Base-by-base conservation (phyloP, 169 alveolate species). In the Eimeria maxima region DNA sequence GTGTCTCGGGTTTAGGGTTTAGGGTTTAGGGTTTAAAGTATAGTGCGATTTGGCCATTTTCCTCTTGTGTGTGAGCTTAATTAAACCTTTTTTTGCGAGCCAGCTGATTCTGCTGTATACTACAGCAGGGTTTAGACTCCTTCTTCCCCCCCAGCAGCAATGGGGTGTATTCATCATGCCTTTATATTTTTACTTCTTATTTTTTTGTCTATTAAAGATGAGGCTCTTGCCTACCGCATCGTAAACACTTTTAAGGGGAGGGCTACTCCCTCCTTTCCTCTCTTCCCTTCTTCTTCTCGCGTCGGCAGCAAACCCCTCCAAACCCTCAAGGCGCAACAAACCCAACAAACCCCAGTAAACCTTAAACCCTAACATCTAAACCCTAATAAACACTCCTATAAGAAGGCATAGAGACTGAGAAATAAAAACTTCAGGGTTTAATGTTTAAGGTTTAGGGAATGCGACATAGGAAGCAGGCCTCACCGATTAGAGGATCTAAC, bases 1-100 rank as follows among this genome's bases (percentile, higher is more conserved):
- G 67, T 57, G 67, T 57, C 24, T 57, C 67, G 67, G 67, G 67
- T 57, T 57, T 69, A 69, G 80, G 80, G 80, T 69, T 69, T 69
- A 69, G 80, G 80, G 80, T 69, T 69, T 69, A 69, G 80, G 80
- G 80, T 69, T 69, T 69, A 69, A 47, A 47, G 80, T 69, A 27
- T 69, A 57, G 67, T 16, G 67, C 18, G 57, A 11, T 7, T 50
- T 50, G 11, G 11, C 18, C 11, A 11, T 50, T 50, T 50, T 4
- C 7, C 18, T n/a, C 11, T 33, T 11, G 50, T 33, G 80, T 69
- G 80, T 69, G n/a, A n/a, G n/a, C n/a, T 33, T n/a, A 27, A 8
- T 27, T 3, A 69, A 69, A 69, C 80, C 80, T 47, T 69, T 22
- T 13, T 11, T 67, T 67, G 13, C 0, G 14, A 2, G 60, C 38